Base-by-base conservation (phyloP, 2,329 filamentous ascomycete species). In the Fusarium nygamai region DNA sequence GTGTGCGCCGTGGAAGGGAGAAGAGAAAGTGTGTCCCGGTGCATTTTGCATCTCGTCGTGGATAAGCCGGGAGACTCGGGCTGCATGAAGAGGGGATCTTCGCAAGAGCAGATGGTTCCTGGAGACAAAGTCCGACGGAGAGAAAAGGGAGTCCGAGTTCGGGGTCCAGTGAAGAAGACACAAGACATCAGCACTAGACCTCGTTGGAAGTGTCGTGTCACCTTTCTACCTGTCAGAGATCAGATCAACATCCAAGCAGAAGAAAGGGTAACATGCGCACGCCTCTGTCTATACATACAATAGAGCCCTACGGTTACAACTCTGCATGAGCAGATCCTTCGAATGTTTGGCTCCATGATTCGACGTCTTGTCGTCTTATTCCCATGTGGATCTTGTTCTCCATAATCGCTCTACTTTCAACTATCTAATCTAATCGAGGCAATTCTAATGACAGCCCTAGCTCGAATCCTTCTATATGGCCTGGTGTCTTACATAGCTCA, bases 41-140 rank as follows among this genome's bases (percentile, higher is more conserved):
- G 64, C 71, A 67, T 72, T 53, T 53, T 60, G 65, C 57, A 39
- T 50, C 41, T 54, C 56, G 47, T 57, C 43, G 67, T 70, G 64
- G 60, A 50, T 59, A 54, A 48, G 54, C 72, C 54, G 61, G 65
- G 46, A 64, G 57, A 27, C 33, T 75, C 48, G 66, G 63, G 47
- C 33, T 57, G 53, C 48, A 72, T 53, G 57, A 31, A 60, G 44
- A 67, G 68, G 72, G 68, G 72, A 77, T 70, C 70, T 75, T 78
- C 54, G 56, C 9, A 38, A 65, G 51, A 41, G 51, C 20, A 56
- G 34, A 67, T 70, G 69, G 72, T 71, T 75, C 69, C 67, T 76
- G 64, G 66, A 61, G 46, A 38, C 36, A 0, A 62, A 64, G 64
- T 47, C 62, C 38, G 51, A 51, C 39, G 46, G 61, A 31, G 50